Evolutionary conservation across 2,329 filamentous ascomycete genomes (phyloP), one percentile per base, ranked within the genome.

Genomic region (Hymenoscyphus occultus): DNA sequence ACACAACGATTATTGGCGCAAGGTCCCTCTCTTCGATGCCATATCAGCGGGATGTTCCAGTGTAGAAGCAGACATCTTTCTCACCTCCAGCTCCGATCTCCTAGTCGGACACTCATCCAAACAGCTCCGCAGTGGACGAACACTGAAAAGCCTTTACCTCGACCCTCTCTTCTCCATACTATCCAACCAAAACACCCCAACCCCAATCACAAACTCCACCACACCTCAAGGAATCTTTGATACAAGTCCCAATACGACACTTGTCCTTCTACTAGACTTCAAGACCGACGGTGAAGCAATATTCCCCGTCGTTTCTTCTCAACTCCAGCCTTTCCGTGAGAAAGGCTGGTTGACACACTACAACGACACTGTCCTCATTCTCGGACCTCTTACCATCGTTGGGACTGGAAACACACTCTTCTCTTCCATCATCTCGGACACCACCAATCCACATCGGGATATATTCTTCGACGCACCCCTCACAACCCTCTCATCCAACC

Each of bases 21-120:
- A 77, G 57, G 70, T 79, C 0, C 79, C 79, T 39, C 78, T 80
- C 59, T 81, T 78, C 42, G 78, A 78, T 4, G 86, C 82, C 14
- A 76, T 89, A 40, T 81, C 81, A 5, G 81, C 82, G 57, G 86
- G 86, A 7, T 85, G 84, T 56, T 78, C 83, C 4, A 81, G 80
- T 7, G 81, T 83, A 2, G 85, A 87, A 75, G 84, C 84, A 2
- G 85, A 88, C 74, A 84, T 87, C 22, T 88, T 84, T 83, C 74
- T 87, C 42, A 48, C 58, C 35, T 57, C 61, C 13, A 28, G 40
- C 6, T 14, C 51, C 3, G 68, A 67, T 7, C 77, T 87, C 16
- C 81, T 84, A 74, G 82, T 84, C 59, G 85, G 85, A 19, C 85
- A 88, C 70, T 82, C 86, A 69, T 69, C 77, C 62, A 79, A 78